Conservation (phyloP, 1,139 yeast species). For the Kluyveromyces marxianus region DNA sequence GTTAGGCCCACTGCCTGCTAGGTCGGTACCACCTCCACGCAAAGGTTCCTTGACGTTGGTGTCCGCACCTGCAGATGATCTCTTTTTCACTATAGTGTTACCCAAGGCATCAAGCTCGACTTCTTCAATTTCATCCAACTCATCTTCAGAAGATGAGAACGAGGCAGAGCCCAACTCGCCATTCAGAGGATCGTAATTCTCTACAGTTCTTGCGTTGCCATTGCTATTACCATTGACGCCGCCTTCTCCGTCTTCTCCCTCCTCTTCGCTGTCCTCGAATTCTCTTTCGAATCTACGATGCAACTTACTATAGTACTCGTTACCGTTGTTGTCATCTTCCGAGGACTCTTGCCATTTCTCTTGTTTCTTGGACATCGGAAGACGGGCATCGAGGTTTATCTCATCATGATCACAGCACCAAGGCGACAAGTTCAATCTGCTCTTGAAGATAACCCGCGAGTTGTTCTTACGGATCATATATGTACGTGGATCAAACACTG, state of each 20-base stretch:
- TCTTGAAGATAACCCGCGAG: constrained; percentile 72
- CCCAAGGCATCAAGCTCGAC: constrained; percentile 28
- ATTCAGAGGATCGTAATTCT: constrained; percentile 25
- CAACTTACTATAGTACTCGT: constrained; percentile 25
- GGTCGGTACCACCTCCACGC: constrained; percentile 3
- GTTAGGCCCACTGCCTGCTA: constrained; percentile 7
- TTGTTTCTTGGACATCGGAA: constrained; percentile 61
- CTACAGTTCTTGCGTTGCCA: constrained; percentile 9
- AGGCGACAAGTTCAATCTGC: constrained; percentile 54
- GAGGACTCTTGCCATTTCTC: constrained; percentile 22
- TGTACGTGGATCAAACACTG: constrained; percentile 83
- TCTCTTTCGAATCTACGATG: constrained; percentile 28
- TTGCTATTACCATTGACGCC: neutral
- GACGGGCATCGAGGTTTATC: constrained; percentile 72
- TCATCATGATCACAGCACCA: constrained; percentile 66
- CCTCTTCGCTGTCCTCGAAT: constrained; percentile 30
- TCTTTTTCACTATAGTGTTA: constrained; percentile 19
- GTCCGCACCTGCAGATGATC: neutral
- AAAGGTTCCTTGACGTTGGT: constrained; percentile 5
- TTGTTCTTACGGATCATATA: constrained; percentile 79
- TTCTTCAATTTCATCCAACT: constrained; percentile 14
- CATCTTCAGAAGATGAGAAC: constrained; percentile 26
- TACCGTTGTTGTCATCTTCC: constrained; percentile 28
- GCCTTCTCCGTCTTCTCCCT: constrained; percentile 10
- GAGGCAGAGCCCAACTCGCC: constrained; percentile 27